Percentiles rank a stretch among this genome's conserved stretches.
phyloP scores from a whole-genome alignment of 768 basidiomycete genomes.

The Ephemerocybe angulata region DNA sequence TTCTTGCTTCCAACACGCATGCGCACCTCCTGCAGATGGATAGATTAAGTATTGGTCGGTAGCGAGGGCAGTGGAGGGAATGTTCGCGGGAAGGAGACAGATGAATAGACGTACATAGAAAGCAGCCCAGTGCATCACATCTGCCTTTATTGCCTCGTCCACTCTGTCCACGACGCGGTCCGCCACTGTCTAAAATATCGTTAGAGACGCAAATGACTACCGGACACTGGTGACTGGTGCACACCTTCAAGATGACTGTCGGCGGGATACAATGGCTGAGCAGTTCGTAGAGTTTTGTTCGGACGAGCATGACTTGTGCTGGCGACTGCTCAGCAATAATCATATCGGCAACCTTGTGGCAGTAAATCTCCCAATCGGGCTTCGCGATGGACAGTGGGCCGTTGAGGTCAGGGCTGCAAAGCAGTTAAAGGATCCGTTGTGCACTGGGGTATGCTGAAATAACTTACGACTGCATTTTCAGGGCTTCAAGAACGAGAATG shows the following conservation, averaged over 20 bases:
- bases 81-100: slow-evolving; percentile 3
- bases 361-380: slow-evolving; percentile 99
- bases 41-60: slow-evolving; percentile 9
- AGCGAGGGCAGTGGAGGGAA: too few species aligned
- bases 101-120: slow-evolving; percentile 66
- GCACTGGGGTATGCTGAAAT: background rate
- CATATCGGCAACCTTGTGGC: slow-evolving; percentile 84
- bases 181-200: slow-evolving; percentile 70
- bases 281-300: slow-evolving; percentile 91
- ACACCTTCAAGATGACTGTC: slow-evolving; percentile 83
- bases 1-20: slow-evolving; percentile 86
- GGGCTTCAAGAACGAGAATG: slow-evolving; percentile 87
- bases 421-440: slow-evolving; percentile 2
- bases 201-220: slow-evolving; percentile 2
- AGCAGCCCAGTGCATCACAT: slow-evolving; percentile 97
- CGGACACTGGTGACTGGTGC: slow-evolving; percentile 11
- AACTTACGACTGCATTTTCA: slow-evolving; percentile 93
- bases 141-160: slow-evolving; percentile 85
- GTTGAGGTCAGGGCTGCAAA: slow-evolving; percentile 70
- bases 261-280: slow-evolving; percentile 97
- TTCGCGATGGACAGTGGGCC: slow-evolving; percentile 83
- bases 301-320: slow-evolving; percentile 84
- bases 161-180: slow-evolving; percentile 83
- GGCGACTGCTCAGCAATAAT: slow-evolving; percentile 90
- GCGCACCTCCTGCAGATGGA: slow-evolving; percentile 70